These are phyloP conservation scores for Spencermartinsiella europaea DNA, from an alignment of 805 yeast genomes.

Conservation along the genomic window DNA sequence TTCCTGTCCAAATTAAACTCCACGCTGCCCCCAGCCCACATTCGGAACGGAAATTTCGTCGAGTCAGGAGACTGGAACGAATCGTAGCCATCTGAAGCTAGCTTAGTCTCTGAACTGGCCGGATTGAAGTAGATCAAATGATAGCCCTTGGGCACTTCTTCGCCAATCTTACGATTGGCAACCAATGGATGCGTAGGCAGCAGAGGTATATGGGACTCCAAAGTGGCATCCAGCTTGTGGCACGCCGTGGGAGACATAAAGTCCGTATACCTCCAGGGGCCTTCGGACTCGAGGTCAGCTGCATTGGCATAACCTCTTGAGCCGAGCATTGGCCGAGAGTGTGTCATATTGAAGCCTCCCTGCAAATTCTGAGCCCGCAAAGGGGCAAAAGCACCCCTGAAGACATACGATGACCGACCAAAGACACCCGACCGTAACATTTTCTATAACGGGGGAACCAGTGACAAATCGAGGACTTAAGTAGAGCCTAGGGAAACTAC, in stretches of 20 bases:
- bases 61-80: slow-evolving; percentile 62
- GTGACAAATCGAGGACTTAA: too few species aligned
- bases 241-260: slow-evolving; percentile 28
- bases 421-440: too few species aligned
- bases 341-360: too few species aligned
- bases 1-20: slow-evolving; percentile 32
- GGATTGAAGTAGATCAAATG: slow-evolving; percentile 70
- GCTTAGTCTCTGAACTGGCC: slow-evolving; percentile 37
- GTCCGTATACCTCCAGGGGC: slow-evolving; percentile 29
- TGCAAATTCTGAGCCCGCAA: too few species aligned
- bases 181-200: not conserved
- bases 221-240: slow-evolving; percentile 26
- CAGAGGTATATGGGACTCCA: slow-evolving; percentile 26
- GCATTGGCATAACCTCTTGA: not conserved
- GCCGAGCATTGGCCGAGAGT: too few species aligned
- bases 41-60: slow-evolving; percentile 43
- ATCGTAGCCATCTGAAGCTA: slow-evolving; percentile 77
- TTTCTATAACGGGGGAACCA: too few species aligned
- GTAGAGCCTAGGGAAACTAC: too few species aligned
- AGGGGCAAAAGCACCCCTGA: too few species aligned
- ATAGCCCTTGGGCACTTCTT: slow-evolving; percentile 43
- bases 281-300: slow-evolving; percentile 8
- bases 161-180: slow-evolving; percentile 14
- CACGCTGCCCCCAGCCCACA: slow-evolving; percentile 78
- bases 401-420: too few species aligned